These are phyloP conservation scores for Rhizophagus sp. DNA, from an alignment of 192 early-diverging fungal species.

Conservation along the genomic window DNA sequence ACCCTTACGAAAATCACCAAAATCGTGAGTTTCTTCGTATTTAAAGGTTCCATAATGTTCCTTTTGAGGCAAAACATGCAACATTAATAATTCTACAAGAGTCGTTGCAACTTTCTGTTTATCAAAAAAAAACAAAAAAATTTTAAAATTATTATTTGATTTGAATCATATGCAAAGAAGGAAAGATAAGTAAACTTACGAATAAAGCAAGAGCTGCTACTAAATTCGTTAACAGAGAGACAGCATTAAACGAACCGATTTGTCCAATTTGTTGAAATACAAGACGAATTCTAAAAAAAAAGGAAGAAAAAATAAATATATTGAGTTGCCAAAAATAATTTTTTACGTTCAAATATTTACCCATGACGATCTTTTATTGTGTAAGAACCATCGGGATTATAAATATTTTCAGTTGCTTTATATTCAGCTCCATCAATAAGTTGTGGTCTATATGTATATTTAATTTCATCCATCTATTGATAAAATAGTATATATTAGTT, in stretches of 20 bases:
- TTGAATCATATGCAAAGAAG: not conserved
- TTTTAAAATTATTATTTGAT: not conserved
- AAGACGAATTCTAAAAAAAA: slow-evolving; percentile 37
- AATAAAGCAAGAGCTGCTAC: slow-evolving; percentile 44
- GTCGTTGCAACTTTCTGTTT: not conserved
- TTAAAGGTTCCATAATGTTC: not conserved
- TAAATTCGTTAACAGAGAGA: slow-evolving; percentile 39
- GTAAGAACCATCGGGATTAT: slow-evolving; percentile 31
- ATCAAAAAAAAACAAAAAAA: not conserved
- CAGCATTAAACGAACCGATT: slow-evolving; percentile 40
- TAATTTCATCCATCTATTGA: slow-evolving; percentile 33
- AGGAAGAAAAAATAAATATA: not conserved
- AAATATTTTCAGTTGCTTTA: slow-evolving; percentile 41
- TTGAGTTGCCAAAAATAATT: not conserved
- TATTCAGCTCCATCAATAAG: slow-evolving; percentile 43
- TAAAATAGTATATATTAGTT: not conserved
- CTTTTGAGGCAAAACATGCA: not conserved
- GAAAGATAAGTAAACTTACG: slow-evolving; percentile 4
- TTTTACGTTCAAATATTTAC: slow-evolving; percentile 25
- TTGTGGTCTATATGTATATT: slow-evolving; percentile 44
- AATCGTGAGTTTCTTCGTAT: not conserved
- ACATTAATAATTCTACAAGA: not conserved
- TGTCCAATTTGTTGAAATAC: slow-evolving; percentile 44
- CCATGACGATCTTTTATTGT: slow-evolving; percentile 42
- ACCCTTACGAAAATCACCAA: not conserved